Conservation (phyloP, 345 rosid genomes). For the Brassica juncea region DNA sequence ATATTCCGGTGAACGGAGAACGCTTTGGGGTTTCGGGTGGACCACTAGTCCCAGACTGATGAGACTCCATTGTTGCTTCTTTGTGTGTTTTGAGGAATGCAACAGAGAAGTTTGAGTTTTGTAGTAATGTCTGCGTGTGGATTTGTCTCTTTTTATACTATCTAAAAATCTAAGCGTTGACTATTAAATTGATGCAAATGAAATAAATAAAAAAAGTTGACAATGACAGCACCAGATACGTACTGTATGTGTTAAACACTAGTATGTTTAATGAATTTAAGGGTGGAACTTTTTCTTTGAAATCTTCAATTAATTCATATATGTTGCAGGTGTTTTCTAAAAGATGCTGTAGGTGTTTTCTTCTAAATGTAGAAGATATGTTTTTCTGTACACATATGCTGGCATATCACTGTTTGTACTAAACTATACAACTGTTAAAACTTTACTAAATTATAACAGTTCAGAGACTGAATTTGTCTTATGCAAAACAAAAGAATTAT, state of each 20-base stretch:
- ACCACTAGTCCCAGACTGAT: constrained; percentile 12
- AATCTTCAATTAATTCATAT: neutral
- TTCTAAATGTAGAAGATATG: neutral
- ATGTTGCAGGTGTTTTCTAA: neutral
- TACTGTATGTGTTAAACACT: neutral
- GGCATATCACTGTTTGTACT: neutral
- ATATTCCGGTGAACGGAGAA: constrained; percentile 27
- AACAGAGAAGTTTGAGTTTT: neutral
- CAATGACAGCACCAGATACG: constrained; percentile 9
- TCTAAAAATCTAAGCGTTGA: neutral
- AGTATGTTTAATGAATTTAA: neutral
- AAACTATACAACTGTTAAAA: neutral
- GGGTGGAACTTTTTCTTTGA: neutral
- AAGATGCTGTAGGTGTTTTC: neutral
- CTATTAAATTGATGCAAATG: neutral
- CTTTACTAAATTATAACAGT: no score
- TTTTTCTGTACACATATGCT: neutral
- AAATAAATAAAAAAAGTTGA: neutral
- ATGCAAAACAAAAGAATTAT: no score
- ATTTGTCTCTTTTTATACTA: neutral
- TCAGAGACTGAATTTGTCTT: no score
- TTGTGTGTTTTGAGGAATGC: neutral
- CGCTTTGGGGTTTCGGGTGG: constrained; percentile 16
- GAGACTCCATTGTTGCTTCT: constrained; percentile 31
- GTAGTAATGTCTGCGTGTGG: neutral